Base-by-base conservation (phyloP, 495 filamentous ascomycete species). In the Astrothelium subdiscretum region DNA sequence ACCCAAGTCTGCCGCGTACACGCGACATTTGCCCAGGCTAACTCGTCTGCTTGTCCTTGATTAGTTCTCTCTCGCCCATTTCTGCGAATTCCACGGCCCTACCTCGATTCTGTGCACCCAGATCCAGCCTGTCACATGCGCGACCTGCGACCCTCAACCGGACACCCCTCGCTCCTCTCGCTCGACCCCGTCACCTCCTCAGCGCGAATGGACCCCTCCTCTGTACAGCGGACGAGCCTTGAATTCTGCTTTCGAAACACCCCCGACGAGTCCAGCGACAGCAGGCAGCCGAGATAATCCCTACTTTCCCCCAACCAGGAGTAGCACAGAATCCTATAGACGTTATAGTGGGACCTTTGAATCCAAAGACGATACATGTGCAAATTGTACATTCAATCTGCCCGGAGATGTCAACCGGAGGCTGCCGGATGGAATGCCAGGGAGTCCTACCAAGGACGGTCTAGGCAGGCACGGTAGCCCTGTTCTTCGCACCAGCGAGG, bases 21-120 rank as follows among this genome's bases (percentile, higher is more conserved):
- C n/a, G n/a, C n/a, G n/a, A n/a, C 48, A 29, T 48, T 26, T 54
- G 24, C 48, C 42, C n/a, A 29, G 48, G 24, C 48, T 54, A 24
- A 54, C 48, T 54, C 48, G 48, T 54, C 4, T 29, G 4, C 24
- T 26, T 54, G 48, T 24, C 5, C 24, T 29, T 48, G 42, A 48
- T 32, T 40, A 97, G 92, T 83, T 96, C 70, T 95, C 90, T 72
- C 83, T 97, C 67, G 92, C 92, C 70, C 92, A 97, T 77, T 97
- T 95, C 75, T 97, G 92, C 80, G 92, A 97, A 75, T 80, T 91
- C 69, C 91, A 97, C 80, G 92, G 92, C 64, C 92, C 92, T 13
- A 96, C 91, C 58, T 94, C 91, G 59, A 85, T 97, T 73, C 88
- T 97, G 76, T 95, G 95, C 73, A 96, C 92, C 60, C 91, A 96